Conservation (phyloP, 2,329 filamentous ascomycete species). For the Gyromitra esculenta region DNA sequence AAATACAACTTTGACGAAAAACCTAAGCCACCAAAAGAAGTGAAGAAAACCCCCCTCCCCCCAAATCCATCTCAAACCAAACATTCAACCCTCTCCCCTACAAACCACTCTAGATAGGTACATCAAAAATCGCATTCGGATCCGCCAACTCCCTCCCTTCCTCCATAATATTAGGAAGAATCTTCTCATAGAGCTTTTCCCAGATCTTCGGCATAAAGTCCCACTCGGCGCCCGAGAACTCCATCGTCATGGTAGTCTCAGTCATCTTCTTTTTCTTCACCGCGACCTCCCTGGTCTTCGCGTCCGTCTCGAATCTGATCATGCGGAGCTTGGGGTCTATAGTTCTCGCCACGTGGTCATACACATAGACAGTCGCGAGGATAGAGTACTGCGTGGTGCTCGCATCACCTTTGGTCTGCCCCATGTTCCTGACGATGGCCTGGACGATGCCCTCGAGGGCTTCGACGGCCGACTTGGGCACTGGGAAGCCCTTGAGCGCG, state of each 20-base stretch:
- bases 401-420: background rate
- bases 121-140: conserved; percentile 13
- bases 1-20: background rate
- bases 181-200: background rate
- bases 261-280: background rate
- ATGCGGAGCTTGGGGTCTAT: conserved; percentile 9
- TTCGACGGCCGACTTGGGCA: background rate
- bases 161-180: background rate
- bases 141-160: background rate
- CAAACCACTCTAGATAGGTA: conserved; percentile 12
- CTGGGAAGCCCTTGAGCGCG: conserved; percentile 8
- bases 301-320: conserved; percentile 4
- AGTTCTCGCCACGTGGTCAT: conserved; percentile 1
- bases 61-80: background rate
- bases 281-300: background rate
- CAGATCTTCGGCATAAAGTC: conserved; percentile 4
- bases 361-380: conserved; percentile 1
- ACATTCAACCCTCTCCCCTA: background rate
- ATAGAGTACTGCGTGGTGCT: background rate
- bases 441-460: background rate
- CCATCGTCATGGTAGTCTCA: conserved; percentile 8
- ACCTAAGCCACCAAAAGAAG: background rate
- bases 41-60: background rate
- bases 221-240: conserved; percentile 7
- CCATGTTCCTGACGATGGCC: background rate